A percentile compares a stretch with the other conserved stretches of the same genome.
These are phyloP conservation scores for Perkinsus olseni DNA, from an alignment of 169 alveolate species.

Conservation along the genomic window DNA sequence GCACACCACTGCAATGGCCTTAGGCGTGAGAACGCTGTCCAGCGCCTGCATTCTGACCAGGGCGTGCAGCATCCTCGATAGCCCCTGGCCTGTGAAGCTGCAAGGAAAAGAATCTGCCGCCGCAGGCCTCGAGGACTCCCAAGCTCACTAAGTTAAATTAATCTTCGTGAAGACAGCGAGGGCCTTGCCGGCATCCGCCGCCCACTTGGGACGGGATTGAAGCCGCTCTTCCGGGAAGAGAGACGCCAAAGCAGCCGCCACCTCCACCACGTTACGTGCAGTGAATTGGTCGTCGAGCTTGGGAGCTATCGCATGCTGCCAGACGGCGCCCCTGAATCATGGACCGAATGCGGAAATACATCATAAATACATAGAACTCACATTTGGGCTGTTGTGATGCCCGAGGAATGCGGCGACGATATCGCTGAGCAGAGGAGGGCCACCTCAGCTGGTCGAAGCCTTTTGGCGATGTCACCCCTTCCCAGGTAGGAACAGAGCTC, in stretches of 20 bases:
- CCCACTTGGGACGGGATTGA: background rate
- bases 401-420: background rate
- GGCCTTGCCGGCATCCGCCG: background rate
- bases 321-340: background rate
- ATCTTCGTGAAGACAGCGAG: background rate
- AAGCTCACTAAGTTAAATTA: background rate
- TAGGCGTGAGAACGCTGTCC: background rate
- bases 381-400: background rate
- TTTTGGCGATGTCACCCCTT: background rate
- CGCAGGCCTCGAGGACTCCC: background rate
- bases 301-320: background rate
- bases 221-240: background rate
- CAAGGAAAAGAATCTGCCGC: background rate
- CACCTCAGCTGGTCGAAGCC: background rate
- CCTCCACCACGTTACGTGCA: background rate
- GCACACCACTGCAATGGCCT: background rate
- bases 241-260: background rate
- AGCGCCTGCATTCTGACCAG: background rate
- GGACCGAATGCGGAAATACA: background rate
- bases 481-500: background rate
- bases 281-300: background rate
- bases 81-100: background rate
- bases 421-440: background rate
- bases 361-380: background rate
- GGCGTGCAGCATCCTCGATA: background rate